A percentile compares a stretch with the other conserved stretches of the same genome.
These are phyloP conservation scores for Aureobasidium sp. DNA, from an alignment of 2,329 filamentous ascomycete species.

Conservation along the genomic window DNA sequence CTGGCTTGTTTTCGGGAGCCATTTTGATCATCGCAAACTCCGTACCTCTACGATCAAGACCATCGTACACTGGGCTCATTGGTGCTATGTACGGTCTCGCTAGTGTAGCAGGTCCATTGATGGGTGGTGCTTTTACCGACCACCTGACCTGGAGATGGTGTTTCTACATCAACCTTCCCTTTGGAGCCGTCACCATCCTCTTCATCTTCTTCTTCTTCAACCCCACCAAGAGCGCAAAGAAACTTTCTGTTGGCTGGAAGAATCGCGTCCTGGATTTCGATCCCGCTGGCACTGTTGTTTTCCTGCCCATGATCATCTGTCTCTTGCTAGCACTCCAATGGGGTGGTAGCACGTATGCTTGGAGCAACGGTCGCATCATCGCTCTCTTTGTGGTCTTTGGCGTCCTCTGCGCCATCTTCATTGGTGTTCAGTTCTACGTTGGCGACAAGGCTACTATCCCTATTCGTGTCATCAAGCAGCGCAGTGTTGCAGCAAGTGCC, in stretches of 20 bases:
- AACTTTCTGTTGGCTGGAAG: conserved; percentile 30
- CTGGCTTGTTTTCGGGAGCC: conserved; percentile 46
- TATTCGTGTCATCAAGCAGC: conserved; percentile 40
- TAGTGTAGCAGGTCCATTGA: conserved; percentile 41
- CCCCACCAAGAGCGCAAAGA: conserved; percentile 29
- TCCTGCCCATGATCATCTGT: conserved; percentile 43
- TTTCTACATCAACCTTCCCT: conserved; percentile 49
- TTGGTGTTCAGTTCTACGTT: conserved; percentile 38
- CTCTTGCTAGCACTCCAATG: conserved; percentile 45
- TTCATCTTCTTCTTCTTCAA: conserved; percentile 32
- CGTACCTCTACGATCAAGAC: conserved; percentile 40
- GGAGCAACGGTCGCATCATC: conserved; percentile 41
- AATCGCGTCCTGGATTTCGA: conserved; percentile 41
- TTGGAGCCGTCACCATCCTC: conserved; percentile 38
- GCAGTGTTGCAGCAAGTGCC: conserved; percentile 35
- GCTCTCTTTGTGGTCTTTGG: conserved; percentile 40
- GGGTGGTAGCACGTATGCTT: conserved; percentile 43
- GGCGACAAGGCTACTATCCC: conserved; percentile 38
- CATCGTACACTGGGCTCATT: conserved; percentile 45
- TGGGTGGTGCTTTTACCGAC: conserved; percentile 35
- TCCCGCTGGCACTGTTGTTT: conserved; percentile 39
- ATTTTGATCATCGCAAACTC: conserved; percentile 42
- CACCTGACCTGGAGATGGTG: conserved; percentile 43
- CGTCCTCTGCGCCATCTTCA: conserved; percentile 36
- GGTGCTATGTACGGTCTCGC: conserved; percentile 44